Base-by-base conservation (phyloP, 2,329 filamentous ascomycete species). In the Colletotrichum noveboracense region DNA sequence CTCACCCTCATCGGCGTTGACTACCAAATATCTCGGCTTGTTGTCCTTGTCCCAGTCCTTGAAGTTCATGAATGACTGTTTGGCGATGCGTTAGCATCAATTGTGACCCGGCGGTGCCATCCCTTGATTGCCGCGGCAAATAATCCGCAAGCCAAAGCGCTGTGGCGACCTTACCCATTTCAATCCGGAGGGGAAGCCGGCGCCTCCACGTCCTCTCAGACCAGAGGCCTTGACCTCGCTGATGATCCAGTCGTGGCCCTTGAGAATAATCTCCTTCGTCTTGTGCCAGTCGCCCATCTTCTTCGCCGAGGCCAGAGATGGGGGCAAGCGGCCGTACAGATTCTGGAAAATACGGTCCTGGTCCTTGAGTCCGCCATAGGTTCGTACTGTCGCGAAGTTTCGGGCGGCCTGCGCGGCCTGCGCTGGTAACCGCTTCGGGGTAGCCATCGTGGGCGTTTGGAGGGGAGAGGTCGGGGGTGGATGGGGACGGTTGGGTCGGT, bases 291-390 rank as follows among this genome's bases (percentile, higher is more conserved):
- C 97, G 81, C 97, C 97, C 91, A 98, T 98, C 88, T 98, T 98
- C 93, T 95, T 96, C 70, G 97, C 96, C 83, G 93, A 95, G 89
- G 97, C 96, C 80, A 99, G 88, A 85, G 98, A 96, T 78, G 96
- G 91, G 68, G 95, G 96, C 88, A 95, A 95, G 84, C 97, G 95
- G 82, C 95, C 93, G 88, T 99, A 99, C 75, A 99, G 91, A 88
- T 99, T 99, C 89, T 98, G 96, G 88, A 99, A 99, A 87, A 99
- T 99, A 82, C 97, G 93, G 88, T 99, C 97, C 89, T 98, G 96
- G 85, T 99, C 97, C 88, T 93, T 94, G 81, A 99, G 91, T 74
- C 95, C 96, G 82, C 97, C 96, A 86, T 97, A 94, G 79, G 91
- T 90, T 80, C 91, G 92, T 80, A 96, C 94, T 77, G 94, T 95